These are phyloP conservation scores for Blastobotrys apis DNA, from an alignment of 1,139 yeast species.

Conservation along the genomic window DNA sequence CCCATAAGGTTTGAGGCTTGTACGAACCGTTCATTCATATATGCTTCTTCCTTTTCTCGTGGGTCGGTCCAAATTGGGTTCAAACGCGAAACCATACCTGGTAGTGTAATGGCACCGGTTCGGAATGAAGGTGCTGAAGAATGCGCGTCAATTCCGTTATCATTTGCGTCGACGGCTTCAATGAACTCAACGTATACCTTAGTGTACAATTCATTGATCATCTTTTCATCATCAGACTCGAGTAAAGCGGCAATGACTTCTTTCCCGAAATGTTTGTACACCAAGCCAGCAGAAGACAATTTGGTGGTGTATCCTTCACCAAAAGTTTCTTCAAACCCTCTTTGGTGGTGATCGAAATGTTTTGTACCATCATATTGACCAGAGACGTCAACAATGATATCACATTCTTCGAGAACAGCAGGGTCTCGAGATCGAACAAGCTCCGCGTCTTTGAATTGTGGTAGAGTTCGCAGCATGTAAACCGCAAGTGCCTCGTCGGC, in stretches of 20 bases:
- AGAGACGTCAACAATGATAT: conserved; percentile 90
- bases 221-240: conserved; percentile 35
- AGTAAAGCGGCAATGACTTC: conserved; percentile 55
- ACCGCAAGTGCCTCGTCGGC: conserved; percentile 98
- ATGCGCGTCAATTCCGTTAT: conserved; percentile 84
- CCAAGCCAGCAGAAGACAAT: conserved; percentile 88
- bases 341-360: conserved; percentile 94
- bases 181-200: conserved; percentile 80
- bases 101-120: conserved; percentile 59
- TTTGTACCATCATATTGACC: conserved; percentile 89
- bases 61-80: conserved; percentile 80
- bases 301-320: conserved; percentile 58
- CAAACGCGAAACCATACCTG: conserved; percentile 70
- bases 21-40: conserved; percentile 60
- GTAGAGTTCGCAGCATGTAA: conserved; percentile 70
- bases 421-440: conserved; percentile 82
- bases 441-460: conserved; percentile 60
- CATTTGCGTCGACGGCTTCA: conserved; percentile 93
- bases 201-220: conserved; percentile 60
- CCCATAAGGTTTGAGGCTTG: conserved; percentile 85
- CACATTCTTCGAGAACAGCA: conserved; percentile 77
- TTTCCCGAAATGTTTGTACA: conserved; percentile 89
- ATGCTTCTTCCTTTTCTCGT: conserved; percentile 55
- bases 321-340: conserved; percentile 67
- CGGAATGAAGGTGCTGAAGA: conserved; percentile 38